A percentile compares a stretch with the other conserved stretches of the same genome.
Evolutionary conservation across 768 basidiomycete species (phyloP).

Genomic region (Kwoniella mangroviensis): DNA sequence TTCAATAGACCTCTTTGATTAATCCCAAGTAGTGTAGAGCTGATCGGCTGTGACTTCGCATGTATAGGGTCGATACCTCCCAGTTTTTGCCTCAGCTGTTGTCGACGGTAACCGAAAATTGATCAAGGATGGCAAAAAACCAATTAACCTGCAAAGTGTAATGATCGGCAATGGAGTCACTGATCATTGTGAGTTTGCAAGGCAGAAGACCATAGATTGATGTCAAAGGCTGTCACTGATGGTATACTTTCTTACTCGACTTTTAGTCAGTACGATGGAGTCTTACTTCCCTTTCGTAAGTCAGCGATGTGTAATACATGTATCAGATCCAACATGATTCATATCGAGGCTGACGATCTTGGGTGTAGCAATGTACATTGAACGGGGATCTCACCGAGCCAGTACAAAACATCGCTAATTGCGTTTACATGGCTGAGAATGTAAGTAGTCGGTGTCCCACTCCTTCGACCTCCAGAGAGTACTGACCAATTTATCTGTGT

Average conservation of each 20-base stretch:
- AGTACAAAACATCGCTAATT: slow-evolving; percentile 43
- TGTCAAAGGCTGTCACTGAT: not conserved
- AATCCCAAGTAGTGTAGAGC: no score
- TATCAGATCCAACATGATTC: no score
- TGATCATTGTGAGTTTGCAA: slow-evolving; percentile 47
- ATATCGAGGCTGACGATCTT: no score
- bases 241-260: not conserved
- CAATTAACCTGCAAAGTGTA: slow-evolving; percentile 72
- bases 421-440: slow-evolving; percentile 52
- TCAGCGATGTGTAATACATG: not conserved
- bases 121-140: slow-evolving; percentile 62
- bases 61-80: slow-evolving; percentile 58
- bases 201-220: no score
- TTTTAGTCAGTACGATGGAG: slow-evolving; percentile 35
- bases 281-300: slow-evolving; percentile 52
- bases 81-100: slow-evolving; percentile 72
- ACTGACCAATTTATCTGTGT: no score
- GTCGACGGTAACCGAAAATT: slow-evolving; percentile 71
- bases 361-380: slow-evolving; percentile 46
- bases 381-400: slow-evolving; percentile 45
- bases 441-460: no score
- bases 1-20: no score
- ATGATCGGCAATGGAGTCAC: slow-evolving; percentile 68
- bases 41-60: no score
- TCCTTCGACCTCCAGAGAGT: no score